Percentiles rank a stretch among this genome's conserved stretches.
Conservation (phyloP, 495 filamentous ascomycete genomes). For the Tuber calosporum region DNA sequence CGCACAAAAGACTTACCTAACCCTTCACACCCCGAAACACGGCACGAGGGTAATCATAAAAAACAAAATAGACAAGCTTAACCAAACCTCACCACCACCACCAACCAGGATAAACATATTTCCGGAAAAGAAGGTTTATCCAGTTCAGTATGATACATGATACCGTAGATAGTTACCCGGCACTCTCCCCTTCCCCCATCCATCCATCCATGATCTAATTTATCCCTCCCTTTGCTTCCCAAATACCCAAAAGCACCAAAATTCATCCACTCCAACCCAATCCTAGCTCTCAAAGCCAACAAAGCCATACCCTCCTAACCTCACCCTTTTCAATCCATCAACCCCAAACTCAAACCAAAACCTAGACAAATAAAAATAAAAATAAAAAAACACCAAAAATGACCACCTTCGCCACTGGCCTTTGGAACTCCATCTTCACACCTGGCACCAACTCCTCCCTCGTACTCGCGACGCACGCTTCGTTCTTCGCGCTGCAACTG, state of each 20-base stretch:
- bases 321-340: neutral
- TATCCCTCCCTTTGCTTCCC: neutral
- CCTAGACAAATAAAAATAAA: neutral
- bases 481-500: slow-evolving; percentile 76
- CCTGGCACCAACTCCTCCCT: slow-evolving; percentile 82
- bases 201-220: neutral
- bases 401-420: slow-evolving; percentile 70
- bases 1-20: neutral
- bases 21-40: neutral
- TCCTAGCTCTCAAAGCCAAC: neutral
- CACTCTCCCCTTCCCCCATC: neutral
- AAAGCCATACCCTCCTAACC: neutral
- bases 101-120: slow-evolving; percentile 1
- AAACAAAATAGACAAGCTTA: neutral
- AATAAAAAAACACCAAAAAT: slow-evolving; percentile 47
- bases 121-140: neutral
- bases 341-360: neutral
- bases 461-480: slow-evolving; percentile 79
- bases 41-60: neutral
- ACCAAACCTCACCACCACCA: neutral
- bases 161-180: neutral
- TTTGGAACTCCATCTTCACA: slow-evolving; percentile 88
- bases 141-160: neutral
- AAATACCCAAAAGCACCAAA: neutral
- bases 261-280: too few relatives aligned